These are phyloP conservation scores for Clonostachys sp. DNA, from an alignment of 2,329 filamentous ascomycete species.

Conservation along the genomic window DNA sequence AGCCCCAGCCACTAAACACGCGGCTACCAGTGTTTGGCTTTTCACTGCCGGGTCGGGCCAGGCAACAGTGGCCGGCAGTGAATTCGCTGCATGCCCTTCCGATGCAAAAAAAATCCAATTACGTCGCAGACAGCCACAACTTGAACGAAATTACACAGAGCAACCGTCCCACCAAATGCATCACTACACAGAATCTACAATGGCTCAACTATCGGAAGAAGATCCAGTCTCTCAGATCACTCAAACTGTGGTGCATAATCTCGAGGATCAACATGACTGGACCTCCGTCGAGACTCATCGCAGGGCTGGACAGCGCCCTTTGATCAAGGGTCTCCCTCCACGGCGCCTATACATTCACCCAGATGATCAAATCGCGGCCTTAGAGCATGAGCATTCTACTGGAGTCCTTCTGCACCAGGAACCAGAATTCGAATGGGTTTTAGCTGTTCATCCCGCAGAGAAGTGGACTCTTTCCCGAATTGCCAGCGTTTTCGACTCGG, in stretches of 20 bases:
- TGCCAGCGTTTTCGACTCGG: slow-evolving; percentile 64
- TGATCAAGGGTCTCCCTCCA: slow-evolving; percentile 71
- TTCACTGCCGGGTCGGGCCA: no score
- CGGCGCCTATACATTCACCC: slow-evolving; percentile 73
- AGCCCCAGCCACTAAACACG: no score
- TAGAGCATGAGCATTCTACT: slow-evolving; percentile 53
- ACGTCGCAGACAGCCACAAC: neutral
- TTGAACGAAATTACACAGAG: no score
- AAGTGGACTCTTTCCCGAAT: slow-evolving; percentile 66
- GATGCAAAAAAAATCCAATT: neutral
- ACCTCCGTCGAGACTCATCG: slow-evolving; percentile 51
- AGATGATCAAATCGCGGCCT: slow-evolving; percentile 72
- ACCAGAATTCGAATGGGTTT: slow-evolving; percentile 69
- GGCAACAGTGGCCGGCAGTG: no score
- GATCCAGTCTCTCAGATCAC: slow-evolving; percentile 17
- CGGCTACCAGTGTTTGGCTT: no score
- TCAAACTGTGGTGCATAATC: slow-evolving; percentile 59
- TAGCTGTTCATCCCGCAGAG: slow-evolving; percentile 69
- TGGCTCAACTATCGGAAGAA: neutral
- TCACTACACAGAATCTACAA: neutral
- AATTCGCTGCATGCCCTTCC: no score
- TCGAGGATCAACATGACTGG: slow-evolving; percentile 75
- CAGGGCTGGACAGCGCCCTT: slow-evolving; percentile 45
- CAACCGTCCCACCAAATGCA: no score
- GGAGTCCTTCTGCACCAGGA: slow-evolving; percentile 38